Base-by-base conservation (phyloP, 2,329 filamentous ascomycete species). In the Cladobotryum protrusum region DNA sequence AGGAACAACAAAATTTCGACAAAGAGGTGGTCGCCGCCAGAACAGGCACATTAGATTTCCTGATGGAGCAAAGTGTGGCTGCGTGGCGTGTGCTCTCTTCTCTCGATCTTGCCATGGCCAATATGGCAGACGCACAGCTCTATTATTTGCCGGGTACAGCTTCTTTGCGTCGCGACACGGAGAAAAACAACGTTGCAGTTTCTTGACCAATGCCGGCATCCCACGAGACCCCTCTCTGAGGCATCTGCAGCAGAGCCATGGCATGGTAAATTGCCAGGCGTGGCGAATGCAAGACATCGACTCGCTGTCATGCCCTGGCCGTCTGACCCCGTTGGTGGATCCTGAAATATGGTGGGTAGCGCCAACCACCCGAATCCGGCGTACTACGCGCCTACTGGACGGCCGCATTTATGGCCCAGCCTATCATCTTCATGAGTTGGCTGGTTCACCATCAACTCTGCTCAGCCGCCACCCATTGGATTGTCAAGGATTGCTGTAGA, bases 261-360 rank as follows among this genome's bases (percentile, higher is more conserved):
- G 52, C 24, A 43, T 12, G 13, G 20, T 15, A 18, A 48, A 32
- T 40, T 43, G 36, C 48, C 47, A 50, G 42, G 45, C 35, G 48
- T 46, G 51, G 53, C 56, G 43, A 49, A 65, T 65, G 65, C 64
- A 66, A 61, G 60, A 66, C 67, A 73, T 73, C 67, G 65, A 72
- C 68, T 74, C 67, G 68, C 66, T 66, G 61, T 60, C 58, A 50
- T 59, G 59, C 56, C 54, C 56, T 58, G 56, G 60, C 59, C 66
- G 61, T 67, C 64, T 65, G 64, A 68, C 67, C 65, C 60, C 57
- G 60, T 58, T 61, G 61, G 64, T 65, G 62, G 63, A 59, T 59
- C 60, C 60, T 61, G 60, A 62, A 62, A 62, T 63, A 59, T 64
- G 59, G 49, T 65, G 65, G 60, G 62, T 60, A 65, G 64, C 60